Evolutionary conservation across 2,329 filamentous ascomycete genomes (phyloP), one percentile per base, ranked within the genome.

Genomic region (Periconia digitata): DNA sequence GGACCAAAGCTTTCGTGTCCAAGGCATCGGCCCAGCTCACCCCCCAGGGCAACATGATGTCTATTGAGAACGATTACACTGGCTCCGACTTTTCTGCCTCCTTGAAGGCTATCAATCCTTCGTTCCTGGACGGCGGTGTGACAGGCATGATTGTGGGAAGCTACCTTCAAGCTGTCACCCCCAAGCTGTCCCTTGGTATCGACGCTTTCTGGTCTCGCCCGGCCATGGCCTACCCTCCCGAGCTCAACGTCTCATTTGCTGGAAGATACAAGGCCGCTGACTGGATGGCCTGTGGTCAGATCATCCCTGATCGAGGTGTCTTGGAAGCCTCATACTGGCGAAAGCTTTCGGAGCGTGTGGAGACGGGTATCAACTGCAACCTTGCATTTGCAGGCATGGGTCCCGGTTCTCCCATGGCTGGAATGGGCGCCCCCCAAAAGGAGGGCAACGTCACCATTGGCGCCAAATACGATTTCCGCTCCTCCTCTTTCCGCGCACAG

Each of bases 391-490:
- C 82, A 20, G 76, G 76, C 22, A 80, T 84, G 24, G 79, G 85
- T 24, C 69, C 83, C 50, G 68, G 50, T 59, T 83, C 82, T 44
- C 82, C 84, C 55, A 90, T 90, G 64, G 84, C 81, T 51, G 85
- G 85, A 40, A 72, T 86, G 48, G 47, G 43, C 6, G 48, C 39
- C n/a, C 62, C 61, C 45, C 83, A 86, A 72, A 92, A 91, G 74
- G 92, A 99, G 73, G 94, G 94, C 47, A 82, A 90, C 53, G 92
- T 95, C 45, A 90, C 92, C 46, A 82, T 97, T 64, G 94, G 92
- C 66, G 90, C 91, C 71, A 99, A 99, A 77, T 99, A 99, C 76
- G 92, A 96, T 73, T 99, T 99, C 84, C 85, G 90, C 69, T 94
- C 90, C 46, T 94, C 90, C 43, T 94, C 90, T 36, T 96, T 96